Conservation (phyloP, 2,329 filamentous ascomycete species). For the Aspergillus aculeatus region DNA sequence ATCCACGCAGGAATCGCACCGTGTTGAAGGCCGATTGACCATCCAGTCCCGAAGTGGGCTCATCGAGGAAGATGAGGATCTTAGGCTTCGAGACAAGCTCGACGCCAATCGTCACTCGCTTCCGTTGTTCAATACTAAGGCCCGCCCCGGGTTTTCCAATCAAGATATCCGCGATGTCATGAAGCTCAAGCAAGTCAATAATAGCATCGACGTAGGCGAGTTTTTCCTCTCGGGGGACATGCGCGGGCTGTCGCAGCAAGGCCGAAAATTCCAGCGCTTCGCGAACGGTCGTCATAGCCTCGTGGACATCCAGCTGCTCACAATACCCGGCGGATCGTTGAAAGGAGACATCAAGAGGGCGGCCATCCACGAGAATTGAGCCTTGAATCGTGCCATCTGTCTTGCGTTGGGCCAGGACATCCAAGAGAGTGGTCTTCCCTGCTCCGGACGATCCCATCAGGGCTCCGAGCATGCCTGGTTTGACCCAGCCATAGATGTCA, state of each 20-base stretch:
- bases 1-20: conserved; percentile 73
- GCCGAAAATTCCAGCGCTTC: conserved; percentile 83
- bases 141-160: conserved; percentile 83
- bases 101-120: conserved; percentile 83
- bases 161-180: conserved; percentile 80
- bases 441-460: conserved; percentile 62
- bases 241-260: conserved; percentile 72
- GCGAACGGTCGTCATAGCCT: conserved; percentile 75
- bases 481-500: conserved; percentile 42
- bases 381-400: conserved; percentile 62
- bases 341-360: neutral
- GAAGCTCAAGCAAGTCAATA: conserved; percentile 83
- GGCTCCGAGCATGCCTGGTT: conserved; percentile 33
- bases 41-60: conserved; percentile 36
- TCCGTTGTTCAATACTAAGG: conserved; percentile 60
- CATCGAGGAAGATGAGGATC: conserved; percentile 82
- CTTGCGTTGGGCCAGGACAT: conserved; percentile 56
- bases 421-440: conserved; percentile 59
- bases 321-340: conserved; percentile 13
- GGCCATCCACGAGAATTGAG: conserved; percentile 3
- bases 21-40: conserved; percentile 53
- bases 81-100: conserved; percentile 89
- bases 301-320: conserved; percentile 76
- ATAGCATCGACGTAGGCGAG: conserved; percentile 81
- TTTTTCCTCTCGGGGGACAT: conserved; percentile 69